These are phyloP conservation scores for Boletus holoroseus DNA, from an alignment of 1,284 basidiomycete genomes.

Conservation along the genomic window DNA sequence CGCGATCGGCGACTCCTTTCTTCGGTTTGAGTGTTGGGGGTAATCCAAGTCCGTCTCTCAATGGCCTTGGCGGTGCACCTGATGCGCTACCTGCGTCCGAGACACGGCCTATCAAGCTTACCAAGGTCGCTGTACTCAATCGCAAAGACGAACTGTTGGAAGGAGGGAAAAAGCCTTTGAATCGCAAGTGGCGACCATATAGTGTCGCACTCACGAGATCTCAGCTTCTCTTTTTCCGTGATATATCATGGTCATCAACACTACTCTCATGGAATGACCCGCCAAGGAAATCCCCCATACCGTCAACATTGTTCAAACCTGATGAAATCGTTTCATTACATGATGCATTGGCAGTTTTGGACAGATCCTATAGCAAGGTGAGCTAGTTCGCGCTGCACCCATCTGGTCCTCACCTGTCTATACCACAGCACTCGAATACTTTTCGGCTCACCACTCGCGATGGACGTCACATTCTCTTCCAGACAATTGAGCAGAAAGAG, in stretches of 20 bases:
- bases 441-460: constrained; percentile 77
- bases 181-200: constrained; percentile 86
- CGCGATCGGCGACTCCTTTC: constrained; percentile 42
- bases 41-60: constrained; percentile 29
- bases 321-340: constrained; percentile 84
- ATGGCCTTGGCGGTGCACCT: constrained; percentile 19
- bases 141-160: constrained; percentile 81
- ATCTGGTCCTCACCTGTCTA: constrained; percentile 11
- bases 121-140: constrained; percentile 77
- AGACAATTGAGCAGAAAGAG: constrained; percentile 66
- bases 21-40: constrained; percentile 46
- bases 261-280: constrained; percentile 50
- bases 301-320: constrained; percentile 66
- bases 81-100: constrained; percentile 31
- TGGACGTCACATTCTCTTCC: constrained; percentile 79
- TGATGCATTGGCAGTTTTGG: constrained; percentile 75
- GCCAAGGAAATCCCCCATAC: constrained; percentile 43
- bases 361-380: constrained; percentile 73
- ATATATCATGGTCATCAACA: constrained; percentile 62
- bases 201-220: constrained; percentile 85
- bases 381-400: constrained; percentile 7
- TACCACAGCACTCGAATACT: constrained; percentile 57
- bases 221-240: constrained; percentile 90
- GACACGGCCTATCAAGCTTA: constrained; percentile 61
- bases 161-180: constrained; percentile 69